Evolutionary conservation across 208 protist species (phyloP).

Genomic region (Trichomonas vaginalis): DNA sequence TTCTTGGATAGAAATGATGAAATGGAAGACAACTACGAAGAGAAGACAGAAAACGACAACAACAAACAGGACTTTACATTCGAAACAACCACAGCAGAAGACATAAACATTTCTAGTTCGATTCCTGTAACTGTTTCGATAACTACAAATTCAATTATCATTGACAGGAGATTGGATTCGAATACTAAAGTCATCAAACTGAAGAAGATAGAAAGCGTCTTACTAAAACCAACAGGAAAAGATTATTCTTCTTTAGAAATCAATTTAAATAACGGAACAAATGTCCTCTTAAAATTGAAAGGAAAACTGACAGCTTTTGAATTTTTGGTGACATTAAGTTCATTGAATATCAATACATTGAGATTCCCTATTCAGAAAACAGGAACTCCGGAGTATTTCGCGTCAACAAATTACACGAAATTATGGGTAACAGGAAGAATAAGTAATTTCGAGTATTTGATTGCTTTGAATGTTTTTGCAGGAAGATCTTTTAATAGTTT

Average conservation of each 20-base stretch:
- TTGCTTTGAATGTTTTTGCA: background rate
- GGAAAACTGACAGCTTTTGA: background rate
- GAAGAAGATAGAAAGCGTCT: background rate
- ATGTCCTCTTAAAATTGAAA: background rate
- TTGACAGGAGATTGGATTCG: background rate
- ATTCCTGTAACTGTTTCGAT: background rate
- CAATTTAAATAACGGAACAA: background rate
- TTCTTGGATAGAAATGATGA: background rate
- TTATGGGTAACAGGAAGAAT: background rate
- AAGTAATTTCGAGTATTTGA: background rate
- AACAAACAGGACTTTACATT: background rate
- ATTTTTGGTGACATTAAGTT: background rate
- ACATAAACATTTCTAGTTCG: background rate
- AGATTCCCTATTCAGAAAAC: background rate
- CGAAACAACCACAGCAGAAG: background rate
- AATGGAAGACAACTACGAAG: background rate
- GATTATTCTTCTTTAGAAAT: background rate
- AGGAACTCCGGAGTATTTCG: background rate
- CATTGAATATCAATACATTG: background rate
- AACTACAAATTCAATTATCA: background rate
- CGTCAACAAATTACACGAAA: background rate
- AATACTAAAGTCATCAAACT: background rate
- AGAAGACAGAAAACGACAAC: background rate
- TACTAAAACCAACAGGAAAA: background rate
- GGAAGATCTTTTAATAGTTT: background rate